phyloP scores from a whole-genome alignment of 257 asterid genomes.

The Solanum medicagineum region DNA sequence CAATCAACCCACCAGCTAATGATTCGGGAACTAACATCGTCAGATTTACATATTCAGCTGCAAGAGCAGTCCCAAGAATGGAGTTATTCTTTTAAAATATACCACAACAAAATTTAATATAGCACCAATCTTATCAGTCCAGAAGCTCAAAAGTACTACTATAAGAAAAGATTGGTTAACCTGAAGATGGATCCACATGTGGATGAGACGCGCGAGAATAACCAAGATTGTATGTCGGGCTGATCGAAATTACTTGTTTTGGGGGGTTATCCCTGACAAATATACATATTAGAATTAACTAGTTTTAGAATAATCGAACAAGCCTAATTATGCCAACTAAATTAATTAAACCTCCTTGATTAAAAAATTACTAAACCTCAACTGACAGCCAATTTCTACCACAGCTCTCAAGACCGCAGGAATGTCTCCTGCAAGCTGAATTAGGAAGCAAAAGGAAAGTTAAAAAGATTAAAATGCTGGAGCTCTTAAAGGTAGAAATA shows the following conservation, averaged over 20 bases:
- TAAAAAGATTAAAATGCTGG: neutral
- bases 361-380: constrained; percentile 30
- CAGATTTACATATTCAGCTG: constrained; percentile 75
- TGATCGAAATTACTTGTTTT: constrained; percentile 76
- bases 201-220: constrained; percentile 45
- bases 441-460: neutral
- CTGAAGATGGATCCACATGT: constrained; percentile 60
- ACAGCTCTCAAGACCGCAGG: constrained; percentile 86
- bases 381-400: constrained; percentile 79
- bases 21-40: constrained; percentile 84
- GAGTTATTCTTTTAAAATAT: constrained; percentile 23
- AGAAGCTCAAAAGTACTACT: constrained; percentile 2
- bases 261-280: constrained; percentile 77
- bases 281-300: neutral
- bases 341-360: constrained; percentile 24
- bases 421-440: constrained; percentile 81
- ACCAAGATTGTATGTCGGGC: constrained; percentile 47
- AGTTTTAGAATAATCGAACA: neutral
- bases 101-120: neutral
- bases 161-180: constrained; percentile 24
- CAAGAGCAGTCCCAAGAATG: constrained; percentile 36
- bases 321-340: neutral
- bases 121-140: constrained; percentile 18
- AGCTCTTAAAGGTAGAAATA: neutral
- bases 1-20: constrained; percentile 92